Base-by-base conservation (phyloP, 768 basidiomycete genomes). In the Amanita phalloides region DNA sequence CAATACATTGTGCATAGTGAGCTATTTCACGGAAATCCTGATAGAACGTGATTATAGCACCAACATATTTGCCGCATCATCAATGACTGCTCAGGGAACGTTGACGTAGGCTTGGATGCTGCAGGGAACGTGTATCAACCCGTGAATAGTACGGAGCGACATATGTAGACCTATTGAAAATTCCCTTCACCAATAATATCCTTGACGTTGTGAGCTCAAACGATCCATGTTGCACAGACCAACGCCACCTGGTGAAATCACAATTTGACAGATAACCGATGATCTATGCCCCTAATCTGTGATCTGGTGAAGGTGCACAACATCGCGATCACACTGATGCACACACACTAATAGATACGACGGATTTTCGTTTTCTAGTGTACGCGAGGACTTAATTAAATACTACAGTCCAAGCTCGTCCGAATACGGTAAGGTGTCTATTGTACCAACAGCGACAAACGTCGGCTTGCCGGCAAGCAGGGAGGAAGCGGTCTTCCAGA, bases 391-490 rank as follows among this genome's bases (percentile, higher is more conserved):
- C 46, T 25, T 28, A 28, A 39, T 49, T 38, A 49, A 38, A 14
- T 39, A 39, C 41, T 66, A 90, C 56, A 92, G 77, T 45, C 89
- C 89, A 54, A 92, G 68, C 65, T 90, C 89, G 61, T 92, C 90
- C 58, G 82, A 78, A 63, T 85, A 85, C 11, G 96, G 95, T 45
- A 98, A 75, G 28, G 77, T 62, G 59, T 74, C 68, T 57, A 82
- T 69, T 62, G 95, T 82, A 42, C 94, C 96, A 45, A 97, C 75
- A 9, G 83, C 86, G 37, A 97, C 90, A 57, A 76, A 90, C 23
- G 91, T 93, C 17, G 94, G 89, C 69, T 90, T 88, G 58, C 73
- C 66, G 64, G 81, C 78, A 62, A 88, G 67, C 42, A 95, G 75
- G 35, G 77, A 66, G 3, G 82, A 71, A 42, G 81, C 76, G 46